Conservation (phyloP, 2,329 filamentous ascomycete species). For the Neopestalotiopsis sp. region DNA sequence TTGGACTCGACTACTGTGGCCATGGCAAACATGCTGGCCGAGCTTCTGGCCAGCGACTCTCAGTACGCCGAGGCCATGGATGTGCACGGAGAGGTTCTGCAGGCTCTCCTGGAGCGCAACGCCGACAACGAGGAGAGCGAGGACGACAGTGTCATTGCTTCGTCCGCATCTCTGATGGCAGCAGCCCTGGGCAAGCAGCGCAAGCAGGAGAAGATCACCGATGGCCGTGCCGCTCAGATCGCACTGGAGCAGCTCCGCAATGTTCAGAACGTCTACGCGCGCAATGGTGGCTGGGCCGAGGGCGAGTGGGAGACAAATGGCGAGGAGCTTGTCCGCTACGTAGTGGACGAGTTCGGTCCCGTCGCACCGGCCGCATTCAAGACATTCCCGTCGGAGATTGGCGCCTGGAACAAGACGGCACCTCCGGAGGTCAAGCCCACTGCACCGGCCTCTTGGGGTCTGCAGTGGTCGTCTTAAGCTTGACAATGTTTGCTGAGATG, state of each 20-base stretch:
- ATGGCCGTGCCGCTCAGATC: not conserved
- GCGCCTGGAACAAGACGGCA: not conserved
- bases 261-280: not conserved
- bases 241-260: not conserved
- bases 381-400: not conserved
- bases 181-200: not conserved
- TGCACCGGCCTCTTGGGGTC: not conserved
- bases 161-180: not conserved
- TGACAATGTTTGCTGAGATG: not conserved
- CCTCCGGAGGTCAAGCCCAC: not conserved
- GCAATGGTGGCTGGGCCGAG: not conserved
- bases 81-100: not conserved
- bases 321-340: constrained; percentile 1
- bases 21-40: not conserved
- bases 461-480: not conserved
- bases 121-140: not conserved
- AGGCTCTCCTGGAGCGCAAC: not conserved
- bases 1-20: not conserved
- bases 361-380: not conserved
- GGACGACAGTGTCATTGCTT: not conserved
- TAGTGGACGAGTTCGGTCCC: not conserved
- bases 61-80: constrained; percentile 2
- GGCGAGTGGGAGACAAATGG: not conserved
- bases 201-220: not conserved
- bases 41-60: not conserved